Percentiles rank a stretch among this genome's conserved stretches.
These are phyloP conservation scores for Clitopilus passeckerianus DNA, from an alignment of 768 basidiomycete genomes.

Conservation along the genomic window DNA sequence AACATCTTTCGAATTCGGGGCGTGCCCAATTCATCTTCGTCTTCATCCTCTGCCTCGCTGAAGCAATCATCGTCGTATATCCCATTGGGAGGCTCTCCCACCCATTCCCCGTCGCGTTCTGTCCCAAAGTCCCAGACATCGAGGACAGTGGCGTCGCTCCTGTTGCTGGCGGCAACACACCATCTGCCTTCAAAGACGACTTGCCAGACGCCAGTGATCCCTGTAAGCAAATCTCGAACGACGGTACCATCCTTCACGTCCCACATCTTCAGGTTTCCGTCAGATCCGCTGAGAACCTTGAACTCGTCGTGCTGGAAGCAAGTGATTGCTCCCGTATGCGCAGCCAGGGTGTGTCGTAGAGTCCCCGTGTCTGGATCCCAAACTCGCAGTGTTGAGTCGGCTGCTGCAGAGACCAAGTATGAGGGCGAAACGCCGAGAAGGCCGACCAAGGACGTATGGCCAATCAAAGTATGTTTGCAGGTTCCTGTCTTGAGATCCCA, in stretches of 20 bases:
- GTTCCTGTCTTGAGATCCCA: constrained; percentile 87
- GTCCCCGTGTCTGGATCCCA: constrained; percentile 90
- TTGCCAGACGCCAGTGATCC: constrained; percentile 96
- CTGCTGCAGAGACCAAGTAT: constrained; percentile 91
- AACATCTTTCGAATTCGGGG: constrained; percentile 17
- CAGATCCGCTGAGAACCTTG: constrained; percentile 92
- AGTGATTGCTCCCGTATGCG: constrained; percentile 96
- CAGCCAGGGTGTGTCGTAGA: constrained; percentile 75
- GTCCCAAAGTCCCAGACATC: constrained; percentile 90
- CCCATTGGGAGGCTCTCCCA: constrained; percentile 72
- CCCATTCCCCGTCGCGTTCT: constrained; percentile 74
- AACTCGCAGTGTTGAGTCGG: constrained; percentile 90
- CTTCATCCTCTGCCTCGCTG: constrained; percentile 49
- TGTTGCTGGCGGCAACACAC: constrained; percentile 91
- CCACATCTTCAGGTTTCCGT: constrained; percentile 98
- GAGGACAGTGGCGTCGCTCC: constrained; percentile 69
- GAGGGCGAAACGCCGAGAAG: constrained; percentile 87
- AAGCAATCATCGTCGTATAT: constrained; percentile 69
- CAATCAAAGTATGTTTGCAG: constrained; percentile 75
- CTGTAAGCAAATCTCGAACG: constrained; percentile 83
- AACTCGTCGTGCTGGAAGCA: constrained; percentile 99
- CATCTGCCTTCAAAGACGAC: constrained; percentile 92
- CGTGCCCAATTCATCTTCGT: constrained; percentile 24
- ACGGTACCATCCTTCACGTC: constrained; percentile 84
- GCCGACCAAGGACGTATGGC: constrained; percentile 94